Evolutionary conservation across 208 protist genomes (phyloP), one percentile per base, ranked within the genome.

Genomic region (Trypanosoma scelopori): DNA sequence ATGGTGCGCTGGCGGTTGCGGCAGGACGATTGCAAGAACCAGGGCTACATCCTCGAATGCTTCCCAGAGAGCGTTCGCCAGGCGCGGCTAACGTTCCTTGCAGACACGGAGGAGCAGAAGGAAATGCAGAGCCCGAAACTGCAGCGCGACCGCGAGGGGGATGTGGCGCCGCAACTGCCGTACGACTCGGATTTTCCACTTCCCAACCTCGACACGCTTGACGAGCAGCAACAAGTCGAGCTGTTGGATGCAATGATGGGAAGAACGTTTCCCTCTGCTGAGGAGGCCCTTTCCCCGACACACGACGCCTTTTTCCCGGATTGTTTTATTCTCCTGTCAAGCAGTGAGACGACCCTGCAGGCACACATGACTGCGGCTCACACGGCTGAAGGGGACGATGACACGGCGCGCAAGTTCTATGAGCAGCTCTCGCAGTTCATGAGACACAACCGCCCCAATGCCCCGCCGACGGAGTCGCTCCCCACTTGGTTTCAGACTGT

Each of bases 1-100:
- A 93, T 95, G 60, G 55, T 90, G 13, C 85, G 89, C 35, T 95
- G 91, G 87, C 87, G 93, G 23, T 65, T 98, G 45, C 81, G 80
- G 11, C 87, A 87, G 56, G 39, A 70, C 16, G 84, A 90, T 45
- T 97, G 92, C 65, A 75, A 61, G 16, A 95, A 91, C 48, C 92
- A 93, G 27, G 96, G 96, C 42, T 98, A 92, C 74, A 85, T 98
- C 7, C 68, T 98, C 16, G 79, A 91, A 37, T 66, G 82, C 46
- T 97, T 92, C 56, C 96, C 96, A 0, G 51, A 77, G 47, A 96
- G 89, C 0, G 74, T 95, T 1, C 77, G 78, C 11, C 90, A 98
- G 68, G 93, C 93, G 6, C 62, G 82, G 20, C 55, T 97, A 12
- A 69, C 96, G 41, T 97, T 95, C 62, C 65, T 78, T 16, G 76